A percentile compares a stretch with the other conserved stretches of the same genome.
phyloP scores from a whole-genome alignment of 1,139 yeast genomes.

The Candida albicans region DNA sequence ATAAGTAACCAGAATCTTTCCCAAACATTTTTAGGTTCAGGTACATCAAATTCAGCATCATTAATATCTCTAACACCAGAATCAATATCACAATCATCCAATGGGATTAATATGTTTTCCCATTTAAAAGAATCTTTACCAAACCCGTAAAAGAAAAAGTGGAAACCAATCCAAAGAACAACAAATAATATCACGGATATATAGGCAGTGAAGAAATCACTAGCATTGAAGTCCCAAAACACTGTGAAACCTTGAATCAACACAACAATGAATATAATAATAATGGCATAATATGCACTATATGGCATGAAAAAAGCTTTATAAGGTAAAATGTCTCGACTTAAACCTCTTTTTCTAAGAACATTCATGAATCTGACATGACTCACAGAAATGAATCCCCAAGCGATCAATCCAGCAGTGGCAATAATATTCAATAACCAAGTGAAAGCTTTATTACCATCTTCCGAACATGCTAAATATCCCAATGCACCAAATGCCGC shows the following conservation, averaged over 20 bases:
- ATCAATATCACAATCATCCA: constrained; percentile 62
- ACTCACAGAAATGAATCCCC: constrained; percentile 67
- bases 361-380: constrained; percentile 70
- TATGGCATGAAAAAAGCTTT: constrained; percentile 69
- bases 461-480: constrained; percentile 61
- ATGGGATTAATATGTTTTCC: constrained; percentile 38
- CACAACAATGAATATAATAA: constrained; percentile 52
- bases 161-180: constrained; percentile 52
- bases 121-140: constrained; percentile 30
- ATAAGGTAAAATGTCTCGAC: constrained; percentile 66
- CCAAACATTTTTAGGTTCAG: constrained; percentile 42
- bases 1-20: constrained; percentile 50
- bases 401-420: constrained; percentile 71
- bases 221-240: constrained; percentile 55
- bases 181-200: constrained; percentile 60
- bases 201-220: constrained; percentile 65
- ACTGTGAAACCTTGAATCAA: constrained; percentile 71
- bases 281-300: constrained; percentile 57
- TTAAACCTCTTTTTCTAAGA: constrained; percentile 56
- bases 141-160: constrained; percentile 46
- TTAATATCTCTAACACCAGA: constrained; percentile 61
- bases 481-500: constrained; percentile 66
- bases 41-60: constrained; percentile 51
- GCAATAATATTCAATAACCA: constrained; percentile 86
- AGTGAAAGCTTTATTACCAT: constrained; percentile 69